These are phyloP conservation scores for Malus orientalis DNA, from an alignment of 306 rosid species.

Conservation along the genomic window DNA sequence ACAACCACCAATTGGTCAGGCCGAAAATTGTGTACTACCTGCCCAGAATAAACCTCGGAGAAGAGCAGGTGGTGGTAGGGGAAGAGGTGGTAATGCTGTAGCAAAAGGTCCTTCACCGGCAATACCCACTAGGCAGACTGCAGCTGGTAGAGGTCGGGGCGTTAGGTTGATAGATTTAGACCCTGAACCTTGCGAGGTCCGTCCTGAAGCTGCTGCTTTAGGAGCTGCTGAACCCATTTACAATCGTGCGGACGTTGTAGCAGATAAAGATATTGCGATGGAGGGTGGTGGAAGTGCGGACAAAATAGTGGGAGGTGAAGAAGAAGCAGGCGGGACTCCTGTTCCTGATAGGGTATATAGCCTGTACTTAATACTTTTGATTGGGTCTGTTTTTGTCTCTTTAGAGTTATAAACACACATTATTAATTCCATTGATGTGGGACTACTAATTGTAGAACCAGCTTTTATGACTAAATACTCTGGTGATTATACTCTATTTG, in stretches of 20 bases:
- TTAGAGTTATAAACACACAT: not conserved
- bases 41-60: conserved; percentile 62
- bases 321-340: conserved; percentile 68
- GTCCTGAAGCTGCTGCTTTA: conserved; percentile 56
- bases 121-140: conserved; percentile 71
- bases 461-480: not conserved
- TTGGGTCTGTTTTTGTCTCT: conserved; percentile 5
- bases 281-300: conserved; percentile 88
- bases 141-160: conserved; percentile 95
- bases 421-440: conserved; percentile 10
- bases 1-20: conserved; percentile 60
- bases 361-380: conserved; percentile 11
- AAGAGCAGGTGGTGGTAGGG: conserved; percentile 80
- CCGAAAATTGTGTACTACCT: conserved; percentile 58
- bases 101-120: conserved; percentile 75
- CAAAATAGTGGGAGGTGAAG: conserved; percentile 63
- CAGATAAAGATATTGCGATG: conserved; percentile 61
- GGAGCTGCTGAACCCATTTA: conserved; percentile 53
- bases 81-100: conserved; percentile 80
- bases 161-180: conserved; percentile 69
- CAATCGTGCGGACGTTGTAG: conserved; percentile 54
- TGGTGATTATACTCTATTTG: not conserved
- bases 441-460: conserved; percentile 6
- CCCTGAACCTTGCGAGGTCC: conserved; percentile 65
- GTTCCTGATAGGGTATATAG: conserved; percentile 78